A percentile compares a stretch with the other conserved stretches of the same genome.
These are phyloP conservation scores for Leucocoprinus birnbaumii DNA, from an alignment of 768 basidiomycete genomes.

Conservation along the genomic window DNA sequence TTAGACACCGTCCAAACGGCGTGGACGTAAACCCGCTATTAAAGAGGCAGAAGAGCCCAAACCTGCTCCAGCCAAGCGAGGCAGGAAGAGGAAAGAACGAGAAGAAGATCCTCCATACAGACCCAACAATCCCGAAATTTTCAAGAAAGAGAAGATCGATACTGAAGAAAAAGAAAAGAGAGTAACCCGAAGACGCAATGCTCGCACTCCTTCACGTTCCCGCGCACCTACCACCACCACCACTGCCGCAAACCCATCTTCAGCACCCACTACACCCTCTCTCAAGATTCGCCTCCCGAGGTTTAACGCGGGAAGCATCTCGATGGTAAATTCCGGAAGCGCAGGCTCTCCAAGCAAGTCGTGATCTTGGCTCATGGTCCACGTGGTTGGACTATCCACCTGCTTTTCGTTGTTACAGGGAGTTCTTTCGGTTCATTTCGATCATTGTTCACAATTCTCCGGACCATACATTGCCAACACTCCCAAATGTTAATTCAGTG, in stretches of 20 bases:
- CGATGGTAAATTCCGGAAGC: constrained; percentile 19
- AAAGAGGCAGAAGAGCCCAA: constrained; percentile 28
- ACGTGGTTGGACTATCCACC: neutral
- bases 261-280: constrained; percentile 35
- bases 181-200: constrained; percentile 22
- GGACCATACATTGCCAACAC: constrained; percentile 1
- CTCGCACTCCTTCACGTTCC: constrained; percentile 29
- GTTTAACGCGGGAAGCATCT: constrained; percentile 23
- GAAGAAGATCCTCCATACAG: constrained; percentile 26
- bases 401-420: too few species aligned
- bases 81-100: constrained; percentile 40
- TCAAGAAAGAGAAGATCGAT: constrained; percentile 20
- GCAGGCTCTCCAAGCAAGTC: constrained; percentile 24
- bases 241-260: constrained; percentile 19
- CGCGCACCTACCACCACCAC: constrained; percentile 12
- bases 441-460: neutral
- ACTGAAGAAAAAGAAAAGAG: constrained; percentile 21
- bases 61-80: constrained; percentile 23
- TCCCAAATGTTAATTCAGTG: constrained; percentile 1
- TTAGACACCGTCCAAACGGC: constrained; percentile 19
- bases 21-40: constrained; percentile 6
- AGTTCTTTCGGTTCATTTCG: neutral
- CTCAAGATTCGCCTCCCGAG: constrained; percentile 55
- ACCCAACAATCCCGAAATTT: constrained; percentile 4
- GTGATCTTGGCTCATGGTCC: constrained; percentile 11